Percentiles rank a stretch among this genome's conserved stretches.
Conservation (phyloP, 306 rosid genomes). For the Fragaria iinumae region DNA sequence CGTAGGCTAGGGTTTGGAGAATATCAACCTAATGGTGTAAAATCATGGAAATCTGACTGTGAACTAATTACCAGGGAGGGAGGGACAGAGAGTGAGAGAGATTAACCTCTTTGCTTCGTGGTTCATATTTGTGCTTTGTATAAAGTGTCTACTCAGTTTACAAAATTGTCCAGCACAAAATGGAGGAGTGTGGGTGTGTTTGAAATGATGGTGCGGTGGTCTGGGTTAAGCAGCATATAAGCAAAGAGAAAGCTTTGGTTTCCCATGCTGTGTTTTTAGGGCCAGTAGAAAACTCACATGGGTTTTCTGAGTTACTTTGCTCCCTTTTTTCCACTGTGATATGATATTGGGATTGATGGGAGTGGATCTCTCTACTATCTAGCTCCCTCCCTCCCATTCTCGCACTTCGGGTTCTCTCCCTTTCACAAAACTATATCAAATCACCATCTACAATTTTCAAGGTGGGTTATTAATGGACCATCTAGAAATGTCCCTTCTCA, state of each 20-base stretch:
- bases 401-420: background rate
- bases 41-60: constrained; percentile 58
- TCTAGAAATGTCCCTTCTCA: constrained; percentile 49
- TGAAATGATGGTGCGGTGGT: constrained; percentile 35
- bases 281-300: constrained; percentile 9
- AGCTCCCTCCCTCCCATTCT: background rate
- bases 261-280: background rate
- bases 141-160: constrained; percentile 26
- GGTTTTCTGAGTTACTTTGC: background rate
- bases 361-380: background rate
- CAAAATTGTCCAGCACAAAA: constrained; percentile 44
- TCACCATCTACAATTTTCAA: constrained; percentile 42
- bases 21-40: constrained; percentile 63
- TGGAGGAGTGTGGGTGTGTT: constrained; percentile 53
- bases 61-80: constrained; percentile 16
- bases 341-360: constrained; percentile 41
- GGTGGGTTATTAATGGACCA: constrained; percentile 42
- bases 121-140: background rate
- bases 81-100: constrained; percentile 23
- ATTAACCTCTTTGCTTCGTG: background rate
- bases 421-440: background rate
- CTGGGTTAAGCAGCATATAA: background rate
- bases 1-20: constrained; percentile 22
- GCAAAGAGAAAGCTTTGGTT: constrained; percentile 6
- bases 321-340: background rate